These are phyloP conservation scores for Xylaria sp. DNA, from an alignment of 2,329 filamentous ascomycete genomes.

Conservation along the genomic window DNA sequence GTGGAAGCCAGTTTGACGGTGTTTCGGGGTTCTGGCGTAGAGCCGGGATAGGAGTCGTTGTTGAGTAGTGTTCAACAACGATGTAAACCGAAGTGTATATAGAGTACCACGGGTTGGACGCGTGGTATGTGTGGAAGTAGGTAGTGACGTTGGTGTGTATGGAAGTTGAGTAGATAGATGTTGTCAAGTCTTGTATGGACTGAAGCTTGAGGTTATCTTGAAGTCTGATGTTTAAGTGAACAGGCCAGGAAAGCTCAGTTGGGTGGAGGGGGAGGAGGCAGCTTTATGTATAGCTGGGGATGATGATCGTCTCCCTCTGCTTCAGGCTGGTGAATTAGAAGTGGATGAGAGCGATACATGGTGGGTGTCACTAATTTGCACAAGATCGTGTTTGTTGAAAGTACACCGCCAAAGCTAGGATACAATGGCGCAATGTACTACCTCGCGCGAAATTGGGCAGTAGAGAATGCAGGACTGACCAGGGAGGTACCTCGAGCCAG, in stretches of 20 bases:
- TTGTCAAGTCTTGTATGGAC: conserved; percentile 17
- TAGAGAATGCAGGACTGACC: conserved; percentile 35
- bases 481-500: conserved; percentile 41
- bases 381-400: conserved; percentile 30
- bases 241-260: conserved; percentile 25
- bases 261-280: conserved; percentile 42
- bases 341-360: conserved; percentile 41
- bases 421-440: conserved; percentile 42
- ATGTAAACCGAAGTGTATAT: conserved; percentile 11
- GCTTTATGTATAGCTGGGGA: conserved; percentile 47
- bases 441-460: conserved; percentile 39
- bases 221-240: conserved; percentile 40
- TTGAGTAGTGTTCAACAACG: conserved; percentile 1
- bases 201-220: conserved; percentile 32
- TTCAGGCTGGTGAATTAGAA: conserved; percentile 32
- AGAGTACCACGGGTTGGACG: conserved; percentile 11
- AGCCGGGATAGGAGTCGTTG: conserved; percentile 20
- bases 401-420: conserved; percentile 47
- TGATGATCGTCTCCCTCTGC: conserved; percentile 41
- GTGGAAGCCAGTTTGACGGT: conserved; percentile 46
- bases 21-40: conserved; percentile 33
- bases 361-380: conserved; percentile 40
- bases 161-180: conserved; percentile 15
- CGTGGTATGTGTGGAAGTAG: not conserved
- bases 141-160: conserved; percentile 2